phyloP scores from a whole-genome alignment of 2,329 filamentous ascomycete species.

The Dryadomyces quercus-mongolicae region DNA sequence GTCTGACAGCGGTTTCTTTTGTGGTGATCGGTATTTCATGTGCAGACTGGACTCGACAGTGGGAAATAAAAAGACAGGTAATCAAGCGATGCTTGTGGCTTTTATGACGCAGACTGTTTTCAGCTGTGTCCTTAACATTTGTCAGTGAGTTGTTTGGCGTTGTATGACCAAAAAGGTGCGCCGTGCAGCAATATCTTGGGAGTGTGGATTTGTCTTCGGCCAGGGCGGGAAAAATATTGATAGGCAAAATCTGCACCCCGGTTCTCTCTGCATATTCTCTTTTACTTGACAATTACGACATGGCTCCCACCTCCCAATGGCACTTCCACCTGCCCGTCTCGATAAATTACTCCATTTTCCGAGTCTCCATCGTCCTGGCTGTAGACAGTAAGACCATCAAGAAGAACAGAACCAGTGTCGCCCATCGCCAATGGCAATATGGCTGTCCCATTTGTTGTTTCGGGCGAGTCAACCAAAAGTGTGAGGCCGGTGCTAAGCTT shows the following conservation, averaged over 20 bases:
- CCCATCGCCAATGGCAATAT: conserved; percentile 12
- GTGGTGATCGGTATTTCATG: conserved; percentile 6
- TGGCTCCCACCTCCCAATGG: conserved; percentile 7
- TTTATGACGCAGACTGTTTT: not conserved
- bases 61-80: not conserved
- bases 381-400: conserved; percentile 13
- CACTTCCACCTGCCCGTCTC: conserved; percentile 5
- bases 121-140: not conserved
- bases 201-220: not conserved
- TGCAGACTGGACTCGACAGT: conserved; percentile 8
- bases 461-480: conserved; percentile 20
- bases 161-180: not conserved
- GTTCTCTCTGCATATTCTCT: not conserved
- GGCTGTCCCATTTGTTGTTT: conserved; percentile 17
- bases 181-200: not conserved
- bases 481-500: conserved; percentile 10
- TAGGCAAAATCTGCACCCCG: not conserved
- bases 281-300: not conserved
- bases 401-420: conserved; percentile 3
- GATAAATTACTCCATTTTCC: conserved; percentile 16
- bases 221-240: not conserved
- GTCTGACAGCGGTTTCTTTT: conserved; percentile 2
- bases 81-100: not conserved
- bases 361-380: conserved; percentile 23
- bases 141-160: not conserved